Evolutionary conservation across 2,329 filamentous ascomycete species (phyloP).

Genomic region (Basipetospora chlamydospora): DNA sequence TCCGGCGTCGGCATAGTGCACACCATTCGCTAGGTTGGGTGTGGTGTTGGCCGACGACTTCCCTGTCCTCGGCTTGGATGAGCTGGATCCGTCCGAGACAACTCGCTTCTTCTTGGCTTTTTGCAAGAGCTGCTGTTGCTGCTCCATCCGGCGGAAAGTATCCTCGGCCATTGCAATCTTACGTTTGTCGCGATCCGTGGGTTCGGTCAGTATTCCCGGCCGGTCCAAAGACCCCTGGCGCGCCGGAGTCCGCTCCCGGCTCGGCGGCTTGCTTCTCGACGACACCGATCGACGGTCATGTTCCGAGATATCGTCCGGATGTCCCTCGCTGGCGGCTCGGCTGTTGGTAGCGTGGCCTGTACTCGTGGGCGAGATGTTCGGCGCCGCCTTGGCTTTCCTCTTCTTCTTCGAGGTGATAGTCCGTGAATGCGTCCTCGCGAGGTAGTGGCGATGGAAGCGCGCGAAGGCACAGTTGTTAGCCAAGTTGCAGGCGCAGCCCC

Average conservation of each 20-base stretch:
- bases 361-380: slow-evolving; percentile 44
- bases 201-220: slow-evolving; percentile 45
- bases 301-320: slow-evolving; percentile 38
- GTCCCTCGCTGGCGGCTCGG: slow-evolving; percentile 48
- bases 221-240: slow-evolving; percentile 44
- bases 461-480: slow-evolving; percentile 49
- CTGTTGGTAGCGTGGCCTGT: slow-evolving; percentile 48
- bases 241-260: slow-evolving; percentile 49
- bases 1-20: slow-evolving; percentile 35
- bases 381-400: slow-evolving; percentile 37
- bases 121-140: slow-evolving; percentile 26
- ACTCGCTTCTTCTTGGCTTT: slow-evolving; percentile 46
- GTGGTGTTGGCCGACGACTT: slow-evolving; percentile 14
- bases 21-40: slow-evolving; percentile 16
- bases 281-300: slow-evolving; percentile 36
- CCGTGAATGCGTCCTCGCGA: slow-evolving; percentile 28
- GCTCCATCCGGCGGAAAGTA: slow-evolving; percentile 47
- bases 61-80: slow-evolving; percentile 23
- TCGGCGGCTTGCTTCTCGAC: slow-evolving; percentile 49
- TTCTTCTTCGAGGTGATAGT: slow-evolving; percentile 26
- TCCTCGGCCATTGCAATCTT: slow-evolving; percentile 54
- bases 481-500: slow-evolving; percentile 61
- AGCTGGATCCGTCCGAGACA: slow-evolving; percentile 35
- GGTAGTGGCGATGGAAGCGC: slow-evolving; percentile 45
- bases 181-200: slow-evolving; percentile 51